Evolutionary conservation across 345 rosid genomes (phyloP).

Genomic region (Heritiera littoralis): DNA sequence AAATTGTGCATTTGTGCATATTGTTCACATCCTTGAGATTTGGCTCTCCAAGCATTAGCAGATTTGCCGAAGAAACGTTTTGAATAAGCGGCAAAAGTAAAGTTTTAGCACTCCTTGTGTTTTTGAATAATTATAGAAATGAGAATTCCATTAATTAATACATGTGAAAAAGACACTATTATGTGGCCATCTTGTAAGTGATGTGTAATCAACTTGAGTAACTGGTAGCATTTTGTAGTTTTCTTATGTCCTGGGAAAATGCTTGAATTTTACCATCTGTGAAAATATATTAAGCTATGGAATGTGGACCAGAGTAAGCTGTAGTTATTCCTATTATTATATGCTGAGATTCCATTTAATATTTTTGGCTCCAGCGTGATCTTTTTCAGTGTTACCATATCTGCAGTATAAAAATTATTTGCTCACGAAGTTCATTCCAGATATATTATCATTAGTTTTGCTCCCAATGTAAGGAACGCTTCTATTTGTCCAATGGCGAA

Average conservation of each 20-base stretch:
- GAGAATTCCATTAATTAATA: no score
- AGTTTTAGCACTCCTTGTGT: neutral
- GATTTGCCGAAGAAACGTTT: neutral
- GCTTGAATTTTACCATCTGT: neutral
- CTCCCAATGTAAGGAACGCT: no score
- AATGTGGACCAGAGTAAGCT: no score
- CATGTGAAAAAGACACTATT: neutral
- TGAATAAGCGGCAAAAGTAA: neutral
- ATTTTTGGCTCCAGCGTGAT: no score
- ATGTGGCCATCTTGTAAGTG: neutral
- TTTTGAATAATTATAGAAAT: neutral
- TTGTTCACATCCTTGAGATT: neutral
- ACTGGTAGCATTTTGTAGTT: neutral
- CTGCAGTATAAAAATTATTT: no score
- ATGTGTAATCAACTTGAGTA: no score
- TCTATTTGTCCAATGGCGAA: no score
- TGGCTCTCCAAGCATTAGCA: neutral
- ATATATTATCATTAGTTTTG: no score
- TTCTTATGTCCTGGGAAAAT: neutral
- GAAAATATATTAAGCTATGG: neutral
- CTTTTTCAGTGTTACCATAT: no score
- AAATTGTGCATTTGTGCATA: slow-evolving; percentile 21
- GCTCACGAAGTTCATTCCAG: no score
- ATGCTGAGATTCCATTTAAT: no score
- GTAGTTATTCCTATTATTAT: no score